Evolutionary conservation across 169 alveolate genomes (phyloP), one percentile per base, ranked within the genome.

Genomic region (Cytauxzoon felis): DNA sequence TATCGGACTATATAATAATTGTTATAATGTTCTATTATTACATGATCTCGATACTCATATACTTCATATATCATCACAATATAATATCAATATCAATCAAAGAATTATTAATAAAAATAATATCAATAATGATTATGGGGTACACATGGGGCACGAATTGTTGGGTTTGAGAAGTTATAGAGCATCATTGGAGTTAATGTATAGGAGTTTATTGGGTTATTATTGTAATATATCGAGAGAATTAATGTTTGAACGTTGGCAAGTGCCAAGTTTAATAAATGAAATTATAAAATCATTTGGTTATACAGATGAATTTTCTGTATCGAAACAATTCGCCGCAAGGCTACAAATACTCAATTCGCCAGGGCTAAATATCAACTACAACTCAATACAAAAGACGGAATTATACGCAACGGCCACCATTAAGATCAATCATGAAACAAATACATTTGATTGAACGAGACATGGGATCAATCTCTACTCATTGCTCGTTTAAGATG

Each of bases 231-330:
- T 59, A 23, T 71, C 86, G 7, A 18, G 6, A 29, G 18, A 76
- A 40, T 76, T 76, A 8, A 76, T 66, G 48, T 56, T 76, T 30
- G 57, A 76, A 27, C 67, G 68, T 26, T 76, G 86, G 86, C 78
- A 51, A 27, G 73, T 67, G 34, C 86, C 86, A 1, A 76, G 86
- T 23, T 53, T 76, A 8, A 42, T 76, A 2, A 34, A 67, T 52
- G 86, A 76, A 30, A 21, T 76, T 19, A 19, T 76, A 4, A 26
- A 32, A 5, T 76, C 86, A 3, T 65, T 76, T 40, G 86, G 86
- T 0, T 34, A 38, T 30, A 29, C 45, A 2, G 59, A 65, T 29
- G 40, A 45, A 16, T 65, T 76, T 43, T 49, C 57, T 21, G 81
- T 76, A 26, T 57, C 78, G n/a, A 16, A 41, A n/a, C 86, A 76